Conservation (phyloP, 2,329 filamentous ascomycete species). For the Cordyceps cicadae region DNA sequence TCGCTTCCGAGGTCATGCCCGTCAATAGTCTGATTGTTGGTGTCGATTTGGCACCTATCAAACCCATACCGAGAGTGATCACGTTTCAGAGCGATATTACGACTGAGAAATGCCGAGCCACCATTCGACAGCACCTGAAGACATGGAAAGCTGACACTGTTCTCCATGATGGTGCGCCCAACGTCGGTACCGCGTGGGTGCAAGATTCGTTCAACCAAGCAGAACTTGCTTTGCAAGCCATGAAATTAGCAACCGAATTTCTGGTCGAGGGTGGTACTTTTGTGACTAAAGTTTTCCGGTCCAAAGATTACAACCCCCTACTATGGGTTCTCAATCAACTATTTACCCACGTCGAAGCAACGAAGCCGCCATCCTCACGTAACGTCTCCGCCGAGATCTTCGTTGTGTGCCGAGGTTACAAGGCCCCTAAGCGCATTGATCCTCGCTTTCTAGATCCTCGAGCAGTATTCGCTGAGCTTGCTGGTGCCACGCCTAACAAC, state of each 20-base stretch:
- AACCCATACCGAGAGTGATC: slow-evolving; percentile 87
- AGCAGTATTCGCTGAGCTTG: slow-evolving; percentile 87
- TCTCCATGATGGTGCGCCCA: slow-evolving; percentile 92
- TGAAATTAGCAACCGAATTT: slow-evolving; percentile 94
- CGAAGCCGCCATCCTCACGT: slow-evolving; percentile 89
- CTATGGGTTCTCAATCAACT: slow-evolving; percentile 98
- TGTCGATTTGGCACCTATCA: slow-evolving; percentile 91
- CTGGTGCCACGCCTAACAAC: slow-evolving; percentile 79
- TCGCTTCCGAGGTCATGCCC: slow-evolving; percentile 92
- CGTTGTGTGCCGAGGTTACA: slow-evolving; percentile 91
- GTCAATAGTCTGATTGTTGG: slow-evolving; percentile 82
- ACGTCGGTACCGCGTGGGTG: slow-evolving; percentile 95
- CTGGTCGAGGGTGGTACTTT: slow-evolving; percentile 82
- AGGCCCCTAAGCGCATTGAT: slow-evolving; percentile 88
- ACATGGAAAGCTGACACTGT: slow-evolving; percentile 95
- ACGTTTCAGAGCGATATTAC: slow-evolving; percentile 98
- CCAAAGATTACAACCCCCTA: slow-evolving; percentile 91
- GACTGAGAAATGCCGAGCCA: slow-evolving; percentile 88
- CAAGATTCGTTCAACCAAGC: slow-evolving; percentile 98
- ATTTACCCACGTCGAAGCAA: slow-evolving; percentile 91
- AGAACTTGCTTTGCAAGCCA: slow-evolving; percentile 78
- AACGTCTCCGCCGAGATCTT: slow-evolving; percentile 98
- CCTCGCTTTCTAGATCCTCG: slow-evolving; percentile 85
- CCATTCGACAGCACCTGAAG: slow-evolving; percentile 82
- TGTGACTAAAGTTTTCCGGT: slow-evolving; percentile 94